Evolutionary conservation across 768 basidiomycete species (phyloP).

Genomic region (Mycena indigotica): DNA sequence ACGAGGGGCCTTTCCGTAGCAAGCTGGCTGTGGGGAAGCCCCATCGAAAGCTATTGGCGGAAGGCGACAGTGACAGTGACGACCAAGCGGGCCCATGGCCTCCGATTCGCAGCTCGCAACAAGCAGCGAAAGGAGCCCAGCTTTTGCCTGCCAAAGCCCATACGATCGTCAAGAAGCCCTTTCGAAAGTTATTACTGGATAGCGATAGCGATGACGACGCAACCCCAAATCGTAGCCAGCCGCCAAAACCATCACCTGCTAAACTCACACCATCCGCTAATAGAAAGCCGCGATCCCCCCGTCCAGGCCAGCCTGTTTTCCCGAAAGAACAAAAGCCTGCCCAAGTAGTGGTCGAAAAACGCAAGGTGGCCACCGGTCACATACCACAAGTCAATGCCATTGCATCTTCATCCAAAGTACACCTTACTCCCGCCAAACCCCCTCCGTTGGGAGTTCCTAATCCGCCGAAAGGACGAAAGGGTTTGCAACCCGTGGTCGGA

Average conservation of each 20-base stretch:
- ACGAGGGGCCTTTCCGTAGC: conserved; percentile 35
- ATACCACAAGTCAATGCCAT: conserved; percentile 30
- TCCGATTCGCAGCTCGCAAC: not conserved
- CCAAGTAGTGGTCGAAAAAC: conserved; percentile 4
- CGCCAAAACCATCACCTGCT: no score
- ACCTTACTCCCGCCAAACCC: conserved; percentile 5
- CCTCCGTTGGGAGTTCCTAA: not conserved
- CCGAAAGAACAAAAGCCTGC: not conserved
- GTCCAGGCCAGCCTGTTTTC: no score
- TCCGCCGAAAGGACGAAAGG: no score
- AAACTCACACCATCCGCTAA: no score
- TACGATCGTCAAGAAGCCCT: no score
- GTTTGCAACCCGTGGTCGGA: no score
- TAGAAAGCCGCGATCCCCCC: no score
- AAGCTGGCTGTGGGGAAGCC: conserved; percentile 22
- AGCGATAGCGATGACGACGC: no score
- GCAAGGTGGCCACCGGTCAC: not conserved
- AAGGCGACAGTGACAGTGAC: conserved; percentile 19
- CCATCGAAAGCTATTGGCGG: not conserved
- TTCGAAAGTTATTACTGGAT: no score
- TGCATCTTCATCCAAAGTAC: conserved; percentile 32
- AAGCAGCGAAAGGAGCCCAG: not conserved
- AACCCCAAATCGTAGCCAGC: no score
- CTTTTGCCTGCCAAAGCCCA: no score
- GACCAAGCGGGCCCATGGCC: not conserved